These are phyloP conservation scores for Ascochyta pisi DNA, from an alignment of 2,329 filamentous ascomycete species.

Conservation along the genomic window DNA sequence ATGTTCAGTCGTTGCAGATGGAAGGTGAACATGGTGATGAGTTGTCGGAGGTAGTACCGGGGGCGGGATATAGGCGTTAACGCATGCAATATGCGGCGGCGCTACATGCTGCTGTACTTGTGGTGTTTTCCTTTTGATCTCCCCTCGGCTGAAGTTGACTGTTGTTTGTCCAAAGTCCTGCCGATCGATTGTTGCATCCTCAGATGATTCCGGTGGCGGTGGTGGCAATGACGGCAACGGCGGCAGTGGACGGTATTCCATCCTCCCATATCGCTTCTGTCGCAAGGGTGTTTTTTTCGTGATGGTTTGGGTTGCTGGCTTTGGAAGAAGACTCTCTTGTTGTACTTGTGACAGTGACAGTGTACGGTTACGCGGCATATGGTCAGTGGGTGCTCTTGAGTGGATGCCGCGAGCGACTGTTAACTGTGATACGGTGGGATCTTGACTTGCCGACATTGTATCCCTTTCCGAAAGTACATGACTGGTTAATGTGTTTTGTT, in stretches of 20 bases:
- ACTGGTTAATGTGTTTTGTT: constrained; percentile 2
- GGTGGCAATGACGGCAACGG: constrained; percentile 11
- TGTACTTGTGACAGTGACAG: constrained; percentile 26
- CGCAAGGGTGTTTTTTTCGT: neutral
- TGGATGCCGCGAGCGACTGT: constrained; percentile 23
- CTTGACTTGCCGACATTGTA: constrained; percentile 8
- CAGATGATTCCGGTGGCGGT: neutral
- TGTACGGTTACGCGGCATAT: constrained; percentile 21
- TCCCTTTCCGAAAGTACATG: neutral
- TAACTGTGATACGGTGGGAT: constrained; percentile 25
- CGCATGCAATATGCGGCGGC: neutral
- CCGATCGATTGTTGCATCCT: neutral
- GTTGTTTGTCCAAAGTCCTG: neutral
- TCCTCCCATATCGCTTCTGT: constrained; percentile 2
- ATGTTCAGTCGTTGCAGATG: neutral
- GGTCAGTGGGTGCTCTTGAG: constrained; percentile 7
- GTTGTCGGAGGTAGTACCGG: neutral
- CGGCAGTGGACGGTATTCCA: constrained; percentile 20
- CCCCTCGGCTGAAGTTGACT: constrained; percentile 6
- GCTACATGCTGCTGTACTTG: neutral
- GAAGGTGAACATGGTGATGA: neutral
- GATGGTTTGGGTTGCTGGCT: neutral
- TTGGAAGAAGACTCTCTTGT: constrained; percentile 8
- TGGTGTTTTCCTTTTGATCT: neutral
- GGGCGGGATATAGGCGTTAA: neutral